Evolutionary conservation across 2,329 filamentous ascomycete species (phyloP).

Genomic region (Cordyceps militaris): DNA sequence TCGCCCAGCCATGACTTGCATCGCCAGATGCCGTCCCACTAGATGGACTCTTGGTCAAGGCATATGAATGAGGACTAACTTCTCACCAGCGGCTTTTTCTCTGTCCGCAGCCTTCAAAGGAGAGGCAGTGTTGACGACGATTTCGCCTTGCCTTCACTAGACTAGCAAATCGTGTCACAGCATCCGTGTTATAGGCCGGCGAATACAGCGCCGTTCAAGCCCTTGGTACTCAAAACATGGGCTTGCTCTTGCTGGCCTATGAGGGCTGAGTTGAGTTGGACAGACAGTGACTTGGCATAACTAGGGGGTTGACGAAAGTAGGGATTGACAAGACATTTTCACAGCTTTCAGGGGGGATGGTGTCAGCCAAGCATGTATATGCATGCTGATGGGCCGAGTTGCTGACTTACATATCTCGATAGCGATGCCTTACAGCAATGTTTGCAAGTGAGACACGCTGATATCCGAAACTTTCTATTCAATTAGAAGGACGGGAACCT

Average conservation of each 20-base stretch:
- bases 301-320: conserved; percentile 4
- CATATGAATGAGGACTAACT: conserved; percentile 34
- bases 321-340: not conserved
- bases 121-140: conserved; percentile 37
- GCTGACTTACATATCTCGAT: not conserved
- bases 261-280: conserved; percentile 19
- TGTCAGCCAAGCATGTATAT: not conserved
- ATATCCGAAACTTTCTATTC: no score
- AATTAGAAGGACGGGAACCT: no score
- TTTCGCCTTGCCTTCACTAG: conserved; percentile 23
- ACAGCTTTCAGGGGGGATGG: not conserved
- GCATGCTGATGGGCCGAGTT: not conserved
- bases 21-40: no score
- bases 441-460: not conserved
- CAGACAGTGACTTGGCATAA: conserved; percentile 15
- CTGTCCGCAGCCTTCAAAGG: conserved; percentile 33
- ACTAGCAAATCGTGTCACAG: conserved; percentile 18
- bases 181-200: conserved; percentile 19
- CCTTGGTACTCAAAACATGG: conserved; percentile 16
- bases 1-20: conserved; percentile 28
- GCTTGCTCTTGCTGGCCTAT: conserved; percentile 24
- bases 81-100: conserved; percentile 25
- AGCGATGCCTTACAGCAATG: no score
- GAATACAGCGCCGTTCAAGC: conserved; percentile 19
- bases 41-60: no score